Evolutionary conservation across 1,284 basidiomycete genomes (phyloP).

Genomic region (Laetiporus sulphureus): DNA sequence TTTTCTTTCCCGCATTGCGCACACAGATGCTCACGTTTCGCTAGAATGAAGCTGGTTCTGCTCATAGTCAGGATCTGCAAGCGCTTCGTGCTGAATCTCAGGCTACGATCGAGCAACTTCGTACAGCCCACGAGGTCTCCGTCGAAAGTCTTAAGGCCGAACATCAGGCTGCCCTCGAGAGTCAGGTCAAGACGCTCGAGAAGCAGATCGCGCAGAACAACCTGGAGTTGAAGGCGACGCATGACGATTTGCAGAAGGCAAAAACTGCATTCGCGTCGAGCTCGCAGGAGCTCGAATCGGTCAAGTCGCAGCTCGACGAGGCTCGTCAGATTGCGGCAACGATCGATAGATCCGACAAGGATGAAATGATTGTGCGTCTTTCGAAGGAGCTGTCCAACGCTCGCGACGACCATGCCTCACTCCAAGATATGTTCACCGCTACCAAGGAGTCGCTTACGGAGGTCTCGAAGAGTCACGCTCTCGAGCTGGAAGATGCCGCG

Average conservation of each 20-base stretch:
- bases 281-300: constrained; percentile 43
- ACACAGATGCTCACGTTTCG: constrained; percentile 4
- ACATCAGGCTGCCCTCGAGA: constrained; percentile 50
- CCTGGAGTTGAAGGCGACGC: constrained; percentile 73
- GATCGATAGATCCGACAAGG: constrained; percentile 40
- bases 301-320: constrained; percentile 59
- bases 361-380: constrained; percentile 48
- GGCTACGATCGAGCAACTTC: constrained; percentile 61
- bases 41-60: constrained; percentile 59
- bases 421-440: constrained; percentile 52
- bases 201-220: constrained; percentile 57
- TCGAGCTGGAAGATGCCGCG: constrained; percentile 68
- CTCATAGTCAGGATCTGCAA: constrained; percentile 66
- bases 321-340: constrained; percentile 38
- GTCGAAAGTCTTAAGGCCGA: constrained; percentile 57
- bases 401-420: constrained; percentile 58
- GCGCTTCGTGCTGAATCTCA: constrained; percentile 60
- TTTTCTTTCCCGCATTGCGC: neutral
- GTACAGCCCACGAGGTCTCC: constrained; percentile 49
- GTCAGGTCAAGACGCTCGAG: constrained; percentile 49
- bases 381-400: constrained; percentile 48
- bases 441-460: constrained; percentile 66
- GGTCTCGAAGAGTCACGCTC: constrained; percentile 59
- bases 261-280: constrained; percentile 50
- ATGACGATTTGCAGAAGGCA: constrained; percentile 72